phyloP scores from a whole-genome alignment of 2,329 filamentous ascomycete species.

The Trichoderma cornu-damae region DNA sequence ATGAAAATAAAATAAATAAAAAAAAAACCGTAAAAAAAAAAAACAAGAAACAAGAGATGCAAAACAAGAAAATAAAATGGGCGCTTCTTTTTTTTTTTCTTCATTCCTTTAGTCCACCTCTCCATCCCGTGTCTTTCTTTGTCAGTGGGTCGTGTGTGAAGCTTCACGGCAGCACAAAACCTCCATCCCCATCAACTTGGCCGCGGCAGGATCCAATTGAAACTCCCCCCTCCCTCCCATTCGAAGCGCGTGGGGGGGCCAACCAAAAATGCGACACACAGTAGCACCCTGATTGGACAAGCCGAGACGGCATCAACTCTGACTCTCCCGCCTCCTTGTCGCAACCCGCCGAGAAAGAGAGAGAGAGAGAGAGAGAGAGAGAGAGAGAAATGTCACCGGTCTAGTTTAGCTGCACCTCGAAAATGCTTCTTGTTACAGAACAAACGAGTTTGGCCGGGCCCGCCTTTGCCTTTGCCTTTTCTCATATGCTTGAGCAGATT shows the following conservation, averaged over 20 bases:
- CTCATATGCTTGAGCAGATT: too few relatives aligned
- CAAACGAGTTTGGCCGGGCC: background rate
- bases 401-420: conserved; percentile 3
- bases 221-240: too few relatives aligned
- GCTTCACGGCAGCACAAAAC: background rate
- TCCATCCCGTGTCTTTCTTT: conserved; percentile 6
- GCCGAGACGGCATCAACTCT: conserved; percentile 5
- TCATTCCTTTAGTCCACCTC: background rate
- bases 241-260: conserved; percentile 12
- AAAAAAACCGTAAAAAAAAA: too few relatives aligned
- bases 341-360: background rate
- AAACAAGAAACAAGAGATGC: too few relatives aligned
- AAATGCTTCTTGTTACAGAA: background rate
- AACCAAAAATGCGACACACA: conserved; percentile 15
- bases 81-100: background rate
- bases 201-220: conserved; percentile 4
- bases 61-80: background rate
- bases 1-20: too few relatives aligned
- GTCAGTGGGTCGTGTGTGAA: background rate
- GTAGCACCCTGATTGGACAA: conserved; percentile 8
- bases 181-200: background rate
- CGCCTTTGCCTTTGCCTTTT: background rate
- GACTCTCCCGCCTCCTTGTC: conserved; percentile 1
- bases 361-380: too few relatives aligned
- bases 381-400: conserved; percentile 12